Percentiles rank a stretch among this genome's conserved stretches.
phyloP scores from a whole-genome alignment of 2,329 filamentous ascomycete species.

The Ophiostoma piceae region DNA sequence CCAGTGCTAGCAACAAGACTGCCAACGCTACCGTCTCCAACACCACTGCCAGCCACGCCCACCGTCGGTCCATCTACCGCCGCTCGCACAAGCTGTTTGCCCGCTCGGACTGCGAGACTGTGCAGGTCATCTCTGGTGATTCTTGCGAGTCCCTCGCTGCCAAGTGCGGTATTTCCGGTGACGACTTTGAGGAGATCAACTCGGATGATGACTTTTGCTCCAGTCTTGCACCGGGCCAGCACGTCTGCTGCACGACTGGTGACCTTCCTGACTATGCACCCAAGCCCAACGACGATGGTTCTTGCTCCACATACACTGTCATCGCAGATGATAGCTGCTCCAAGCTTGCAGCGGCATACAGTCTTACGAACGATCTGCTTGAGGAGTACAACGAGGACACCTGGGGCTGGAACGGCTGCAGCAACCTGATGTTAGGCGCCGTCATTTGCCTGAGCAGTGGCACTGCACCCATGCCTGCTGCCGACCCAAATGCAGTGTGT shows the following conservation, averaged over 20 bases:
- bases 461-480: constrained; percentile 34
- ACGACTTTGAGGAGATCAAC: constrained; percentile 30
- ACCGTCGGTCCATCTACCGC: not conserved
- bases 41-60: not conserved
- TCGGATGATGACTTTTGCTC: not conserved
- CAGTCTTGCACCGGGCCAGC: not conserved
- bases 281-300: constrained; percentile 35
- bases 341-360: constrained; percentile 29
- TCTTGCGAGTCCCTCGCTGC: constrained; percentile 20
- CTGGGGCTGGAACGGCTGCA: constrained; percentile 38
- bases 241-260: not conserved
- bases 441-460: constrained; percentile 37
- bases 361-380: constrained; percentile 15
- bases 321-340: constrained; percentile 34
- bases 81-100: not conserved
- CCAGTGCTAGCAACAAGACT: not conserved
- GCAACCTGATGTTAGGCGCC: constrained; percentile 29
- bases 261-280: constrained; percentile 27
- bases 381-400: constrained; percentile 36
- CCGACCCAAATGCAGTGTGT: constrained; percentile 33
- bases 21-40: not conserved
- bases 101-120: constrained; percentile 21
- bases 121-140: constrained; percentile 22
- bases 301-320: constrained; percentile 35
- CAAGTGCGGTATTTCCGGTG: constrained; percentile 24